Evolutionary conservation across 306 rosid species (phyloP), one percentile per base, ranked within the genome.

Genomic region (Ormosia semicastrata): DNA sequence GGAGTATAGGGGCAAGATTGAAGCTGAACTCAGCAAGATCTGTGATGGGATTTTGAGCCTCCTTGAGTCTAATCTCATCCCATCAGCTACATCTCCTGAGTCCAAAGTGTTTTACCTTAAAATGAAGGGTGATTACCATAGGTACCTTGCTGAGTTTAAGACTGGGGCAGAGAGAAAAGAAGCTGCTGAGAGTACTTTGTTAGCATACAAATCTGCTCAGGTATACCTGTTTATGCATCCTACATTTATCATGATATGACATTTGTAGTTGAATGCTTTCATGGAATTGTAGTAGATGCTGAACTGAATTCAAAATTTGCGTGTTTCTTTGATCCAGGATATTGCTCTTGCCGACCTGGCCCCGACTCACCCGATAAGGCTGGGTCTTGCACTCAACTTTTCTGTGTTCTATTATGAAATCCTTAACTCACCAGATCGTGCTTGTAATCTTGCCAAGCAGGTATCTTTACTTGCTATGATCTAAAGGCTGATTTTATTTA

Each of bases 171-270:
- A 94, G 76, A 89, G 98, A 68, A 94, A 92, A 84, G 98, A 94
- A 71, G 97, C 98, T 56, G 97, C 98, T 2, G 97, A 94, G 91
- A 92, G 87, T 90, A 94, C 98, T 58, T 82, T 92, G 84, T 86
- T 94, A 83, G 98, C 98, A 66, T 94, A 94, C 93, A 94, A 92
- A 84, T 92, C 97, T 29, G 98, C 98, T 82, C 98, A 94, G 96
- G 98, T 94, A 30, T 71, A 0, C 12, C 15, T 17, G 40, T 24
- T n/a, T 60, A 56, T 15, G 33, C 4, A 5, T 50, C 3, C 47
- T 58, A 36, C 17, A 17, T 47, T 46, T 29, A 3, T 47, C 5
- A 43, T 2, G 53, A 59, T 66, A 30, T 43, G 24, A 1, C 39
- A 4, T 68, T 15, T 40, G 3, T 78, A 12, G 4, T 44, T 54